Conservation (phyloP, 441 rosid genomes). For the Jatropha podagrica region DNA sequence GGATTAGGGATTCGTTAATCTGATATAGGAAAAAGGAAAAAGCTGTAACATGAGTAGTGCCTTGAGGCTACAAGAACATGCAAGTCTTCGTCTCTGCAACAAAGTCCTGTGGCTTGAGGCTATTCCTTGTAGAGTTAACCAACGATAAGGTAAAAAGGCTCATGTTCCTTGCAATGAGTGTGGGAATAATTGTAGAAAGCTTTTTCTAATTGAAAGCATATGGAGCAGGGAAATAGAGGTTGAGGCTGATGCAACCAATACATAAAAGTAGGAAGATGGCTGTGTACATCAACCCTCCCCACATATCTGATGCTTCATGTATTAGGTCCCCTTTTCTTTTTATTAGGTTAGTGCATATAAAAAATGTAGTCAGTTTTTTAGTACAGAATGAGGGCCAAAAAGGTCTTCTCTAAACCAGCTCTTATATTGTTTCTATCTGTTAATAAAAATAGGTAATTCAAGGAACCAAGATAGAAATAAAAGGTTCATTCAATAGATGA, state of each 20-base stretch:
- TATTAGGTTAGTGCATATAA: too few species aligned
- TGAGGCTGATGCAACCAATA: background rate
- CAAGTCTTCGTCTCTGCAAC: background rate
- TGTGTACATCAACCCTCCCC: too few species aligned
- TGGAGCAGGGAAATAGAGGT: background rate
- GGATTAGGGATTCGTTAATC: background rate
- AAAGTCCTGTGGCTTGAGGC: background rate
- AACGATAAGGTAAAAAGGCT: background rate
- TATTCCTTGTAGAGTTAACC: background rate
- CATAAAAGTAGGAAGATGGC: too few species aligned
- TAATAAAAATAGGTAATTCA: background rate
- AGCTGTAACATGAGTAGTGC: background rate
- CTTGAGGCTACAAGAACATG: background rate
- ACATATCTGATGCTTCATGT: too few species aligned
- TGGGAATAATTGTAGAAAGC: background rate
- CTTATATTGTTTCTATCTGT: background rate
- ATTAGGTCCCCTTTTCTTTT: too few species aligned
- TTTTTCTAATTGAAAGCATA: background rate
- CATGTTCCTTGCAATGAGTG: background rate
- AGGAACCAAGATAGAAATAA: background rate
- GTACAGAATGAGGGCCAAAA: background rate
- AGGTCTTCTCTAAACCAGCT: too few species aligned
- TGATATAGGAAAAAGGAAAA: background rate
- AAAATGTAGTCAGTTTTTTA: background rate
- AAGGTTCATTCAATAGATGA: background rate